phyloP scores from a whole-genome alignment of 257 asterid genomes.

The Primulina tabacum region DNA sequence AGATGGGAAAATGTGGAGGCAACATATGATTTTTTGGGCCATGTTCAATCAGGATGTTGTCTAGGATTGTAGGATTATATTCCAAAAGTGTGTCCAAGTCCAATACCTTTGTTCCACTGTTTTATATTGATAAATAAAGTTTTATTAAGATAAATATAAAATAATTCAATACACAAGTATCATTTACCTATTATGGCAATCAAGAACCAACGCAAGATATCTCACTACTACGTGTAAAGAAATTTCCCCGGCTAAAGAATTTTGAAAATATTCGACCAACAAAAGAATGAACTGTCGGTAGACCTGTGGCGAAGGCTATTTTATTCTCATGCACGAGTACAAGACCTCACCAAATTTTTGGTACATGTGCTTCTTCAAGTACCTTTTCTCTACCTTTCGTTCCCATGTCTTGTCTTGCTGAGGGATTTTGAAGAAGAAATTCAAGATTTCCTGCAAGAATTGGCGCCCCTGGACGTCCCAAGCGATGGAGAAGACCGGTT shows the following conservation, averaged over 20 bases:
- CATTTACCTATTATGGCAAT: too few species aligned
- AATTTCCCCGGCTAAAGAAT: slow-evolving; percentile 3
- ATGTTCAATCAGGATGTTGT: slow-evolving; percentile 70
- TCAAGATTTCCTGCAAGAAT: slow-evolving; percentile 64
- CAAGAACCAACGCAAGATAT: background rate
- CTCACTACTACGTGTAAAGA: background rate
- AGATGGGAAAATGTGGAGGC: too few species aligned
- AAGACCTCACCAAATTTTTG: slow-evolving; percentile 89
- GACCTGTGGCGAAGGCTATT: slow-evolving; percentile 34
- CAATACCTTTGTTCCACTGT: background rate
- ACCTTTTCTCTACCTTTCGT: slow-evolving; percentile 75
- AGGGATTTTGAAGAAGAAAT: slow-evolving; percentile 55
- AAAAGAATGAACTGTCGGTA: background rate
- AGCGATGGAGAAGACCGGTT: slow-evolving; percentile 86
- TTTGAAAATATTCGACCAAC: background rate
- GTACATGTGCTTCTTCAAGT: slow-evolving; percentile 82
- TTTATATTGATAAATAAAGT: too few species aligned
- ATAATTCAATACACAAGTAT: background rate
- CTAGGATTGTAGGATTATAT: slow-evolving; percentile 45
- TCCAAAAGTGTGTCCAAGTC: background rate
- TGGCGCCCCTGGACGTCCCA: slow-evolving; percentile 72
- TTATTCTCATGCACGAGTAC: slow-evolving; percentile 79
- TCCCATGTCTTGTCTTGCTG: slow-evolving; percentile 73
- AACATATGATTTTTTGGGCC: slow-evolving; percentile 55
- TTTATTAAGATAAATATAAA: background rate